A percentile compares a stretch with the other conserved stretches of the same genome.
phyloP scores from a whole-genome alignment of 2,329 filamentous ascomycete genomes.

The Cladophialophora psammophila region DNA sequence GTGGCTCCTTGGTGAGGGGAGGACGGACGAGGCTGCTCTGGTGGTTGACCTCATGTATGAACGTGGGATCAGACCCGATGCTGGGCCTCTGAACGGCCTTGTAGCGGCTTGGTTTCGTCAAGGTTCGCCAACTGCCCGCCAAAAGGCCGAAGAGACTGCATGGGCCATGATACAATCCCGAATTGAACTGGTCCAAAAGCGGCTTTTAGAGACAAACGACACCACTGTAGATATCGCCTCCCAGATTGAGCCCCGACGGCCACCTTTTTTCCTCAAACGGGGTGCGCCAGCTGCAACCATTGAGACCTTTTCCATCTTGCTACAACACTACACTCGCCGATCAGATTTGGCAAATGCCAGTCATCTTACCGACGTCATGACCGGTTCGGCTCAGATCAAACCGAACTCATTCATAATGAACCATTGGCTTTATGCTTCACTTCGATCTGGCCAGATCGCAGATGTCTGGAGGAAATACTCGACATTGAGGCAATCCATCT shows the following conservation, averaged over 20 bases:
- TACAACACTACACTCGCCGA: conserved; percentile 73
- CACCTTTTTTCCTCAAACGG: conserved; percentile 52
- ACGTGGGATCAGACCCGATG: conserved; percentile 70
- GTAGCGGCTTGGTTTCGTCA: conserved; percentile 79
- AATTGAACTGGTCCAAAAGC: conserved; percentile 65
- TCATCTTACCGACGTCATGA: conserved; percentile 68
- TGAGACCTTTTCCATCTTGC: conserved; percentile 79
- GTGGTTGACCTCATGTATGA: conserved; percentile 79
- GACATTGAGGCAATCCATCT: conserved; percentile 59
- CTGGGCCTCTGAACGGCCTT: conserved; percentile 81
- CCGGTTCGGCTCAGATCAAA: conserved; percentile 65
- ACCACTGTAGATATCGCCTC: conserved; percentile 7
- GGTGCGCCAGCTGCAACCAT: conserved; percentile 68
- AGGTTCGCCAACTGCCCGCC: conserved; percentile 60
- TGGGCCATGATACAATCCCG: conserved; percentile 79
- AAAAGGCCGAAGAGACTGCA: conserved; percentile 71
- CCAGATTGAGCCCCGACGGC: conserved; percentile 19
- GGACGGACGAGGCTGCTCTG: conserved; percentile 73
- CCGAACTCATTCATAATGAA: conserved; percentile 81
- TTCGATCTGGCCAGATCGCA: conserved; percentile 64
- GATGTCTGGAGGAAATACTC: conserved; percentile 65
- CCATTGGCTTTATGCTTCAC: conserved; percentile 73
- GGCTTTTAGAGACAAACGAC: not conserved
- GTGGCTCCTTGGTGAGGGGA: conserved; percentile 75
- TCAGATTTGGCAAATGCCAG: conserved; percentile 65